Evolutionary conservation across 257 asterid genomes (phyloP), one percentile per base, ranked within the genome.

Genomic region (Linaria vulgaris): DNA sequence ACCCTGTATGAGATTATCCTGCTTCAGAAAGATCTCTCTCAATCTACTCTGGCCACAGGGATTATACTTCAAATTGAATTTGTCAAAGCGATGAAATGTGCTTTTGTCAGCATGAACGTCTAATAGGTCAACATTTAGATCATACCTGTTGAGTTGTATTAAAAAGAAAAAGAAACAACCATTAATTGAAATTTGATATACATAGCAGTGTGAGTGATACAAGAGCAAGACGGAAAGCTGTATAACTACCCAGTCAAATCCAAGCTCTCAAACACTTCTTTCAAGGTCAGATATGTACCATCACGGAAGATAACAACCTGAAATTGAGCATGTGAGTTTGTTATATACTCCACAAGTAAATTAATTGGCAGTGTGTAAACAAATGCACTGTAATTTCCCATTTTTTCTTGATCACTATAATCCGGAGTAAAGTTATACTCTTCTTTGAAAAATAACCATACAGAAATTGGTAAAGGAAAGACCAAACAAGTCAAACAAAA

Each of bases 41-140:
- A 92, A 78, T 78, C 99, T 89, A 79, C 99, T 92, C 82, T 92
- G 99, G 58, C 99, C 99, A 70, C 99, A 92, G 30, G 99, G 99
- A 78, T 92, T 92, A 56, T 92, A 92, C 88, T 92, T 92, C 74
- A 92, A 83, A 80, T 92, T 92, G 72, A 92, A 92, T 71, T 92
- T 92, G 92, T 92, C 99, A 67, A 92, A 89, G 54, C 99, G 99
- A 78, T 92, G 99, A 75, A 92, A 92, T 62, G 99, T 92, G 85
- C 99, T 92, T 80, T 92, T 92, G 85, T 92, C 99, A 68, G 99
- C 99, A 79, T 92, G 99, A 74, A 92, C 99, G 68, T 92, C 99
- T 50, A 92, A 78, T 22, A 92, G 88, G 72, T 92, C 99, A 44
- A 92, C 99, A 82, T 92, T 92, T 79, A 92, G 86, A 76, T 89